Evolutionary conservation across 257 asterid genomes (phyloP).

Genomic region (Petunia axillaris): DNA sequence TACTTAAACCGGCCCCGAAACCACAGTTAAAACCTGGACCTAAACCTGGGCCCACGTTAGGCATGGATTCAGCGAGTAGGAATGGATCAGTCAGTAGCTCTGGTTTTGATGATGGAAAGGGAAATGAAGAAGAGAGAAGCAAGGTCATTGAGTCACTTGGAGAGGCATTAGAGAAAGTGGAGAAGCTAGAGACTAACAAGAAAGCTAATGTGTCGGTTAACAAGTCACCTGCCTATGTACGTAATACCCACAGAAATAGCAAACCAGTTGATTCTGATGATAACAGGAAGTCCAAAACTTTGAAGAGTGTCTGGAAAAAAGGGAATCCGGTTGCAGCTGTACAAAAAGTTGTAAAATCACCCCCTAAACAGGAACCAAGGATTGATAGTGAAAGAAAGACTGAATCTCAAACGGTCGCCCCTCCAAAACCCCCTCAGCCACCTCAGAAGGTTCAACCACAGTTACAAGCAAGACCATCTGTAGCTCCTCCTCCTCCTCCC

Average conservation of each 20-base stretch:
- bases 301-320: constrained; percentile 94
- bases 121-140: constrained; percentile 56
- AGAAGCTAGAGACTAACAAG: constrained; percentile 72
- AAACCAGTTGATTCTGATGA: constrained; percentile 47
- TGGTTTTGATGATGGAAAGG: constrained; percentile 46
- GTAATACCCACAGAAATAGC: constrained; percentile 49
- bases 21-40: constrained; percentile 69
- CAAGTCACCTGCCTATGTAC: constrained; percentile 45
- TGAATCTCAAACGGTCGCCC: constrained; percentile 48
- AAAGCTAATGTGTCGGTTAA: constrained; percentile 47
- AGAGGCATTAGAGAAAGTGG: constrained; percentile 89
- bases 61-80: constrained; percentile 36
- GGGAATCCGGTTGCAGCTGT: constrained; percentile 83
- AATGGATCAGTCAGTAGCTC: constrained; percentile 45
- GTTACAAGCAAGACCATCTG: constrained; percentile 78
- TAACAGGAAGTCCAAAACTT: constrained; percentile 52
- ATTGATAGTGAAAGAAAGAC: constrained; percentile 44
- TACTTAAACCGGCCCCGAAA: constrained; percentile 84
- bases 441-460: constrained; percentile 63
- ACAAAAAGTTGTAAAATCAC: constrained; percentile 63
- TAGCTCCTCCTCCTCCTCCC: constrained; percentile 62
- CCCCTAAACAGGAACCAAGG: constrained; percentile 48
- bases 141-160: constrained; percentile 81
- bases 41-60: constrained; percentile 48
- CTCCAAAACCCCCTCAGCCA: constrained; percentile 56